Percentiles rank a stretch among this genome's conserved stretches.
Conservation (phyloP, 169 alveolate genomes). For the Blepharisma undulans region DNA sequence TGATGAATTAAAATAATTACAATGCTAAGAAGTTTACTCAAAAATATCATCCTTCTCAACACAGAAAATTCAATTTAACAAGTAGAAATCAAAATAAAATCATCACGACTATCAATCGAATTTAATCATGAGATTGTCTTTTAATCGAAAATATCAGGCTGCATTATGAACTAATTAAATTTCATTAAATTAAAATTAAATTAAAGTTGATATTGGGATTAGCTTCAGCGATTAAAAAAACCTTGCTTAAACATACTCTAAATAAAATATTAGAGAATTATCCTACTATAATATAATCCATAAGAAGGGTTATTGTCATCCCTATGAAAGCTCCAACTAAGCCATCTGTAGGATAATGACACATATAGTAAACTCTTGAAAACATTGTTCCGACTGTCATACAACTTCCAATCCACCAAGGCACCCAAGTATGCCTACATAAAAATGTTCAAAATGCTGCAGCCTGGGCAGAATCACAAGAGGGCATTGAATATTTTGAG, state of each 20-base stretch:
- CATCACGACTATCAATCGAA: too few relatives aligned
- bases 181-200: too few relatives aligned
- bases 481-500: slow-evolving; percentile 30
- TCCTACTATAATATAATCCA: neutral
- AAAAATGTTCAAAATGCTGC: slow-evolving; percentile 27
- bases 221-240: too few relatives aligned
- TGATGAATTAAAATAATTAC: neutral
- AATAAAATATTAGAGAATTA: neutral
- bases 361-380: slow-evolving; percentile 37
- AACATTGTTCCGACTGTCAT: neutral
- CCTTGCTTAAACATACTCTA: too few relatives aligned
- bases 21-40: too few relatives aligned
- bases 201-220: too few relatives aligned
- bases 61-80: too few relatives aligned
- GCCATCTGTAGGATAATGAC: slow-evolving; percentile 33
- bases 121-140: too few relatives aligned
- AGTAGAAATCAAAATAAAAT: too few relatives aligned
- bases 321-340: slow-evolving; percentile 39
- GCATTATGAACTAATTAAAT: too few relatives aligned
- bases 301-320: neutral
- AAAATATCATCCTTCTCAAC: too few relatives aligned
- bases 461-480: slow-evolving; percentile 32
- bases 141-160: too few relatives aligned
- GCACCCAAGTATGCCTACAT: neutral
- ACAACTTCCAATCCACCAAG: neutral